Base-by-base conservation (phyloP, 179 eudicot species). In the Gypsophila paniculata region DNA sequence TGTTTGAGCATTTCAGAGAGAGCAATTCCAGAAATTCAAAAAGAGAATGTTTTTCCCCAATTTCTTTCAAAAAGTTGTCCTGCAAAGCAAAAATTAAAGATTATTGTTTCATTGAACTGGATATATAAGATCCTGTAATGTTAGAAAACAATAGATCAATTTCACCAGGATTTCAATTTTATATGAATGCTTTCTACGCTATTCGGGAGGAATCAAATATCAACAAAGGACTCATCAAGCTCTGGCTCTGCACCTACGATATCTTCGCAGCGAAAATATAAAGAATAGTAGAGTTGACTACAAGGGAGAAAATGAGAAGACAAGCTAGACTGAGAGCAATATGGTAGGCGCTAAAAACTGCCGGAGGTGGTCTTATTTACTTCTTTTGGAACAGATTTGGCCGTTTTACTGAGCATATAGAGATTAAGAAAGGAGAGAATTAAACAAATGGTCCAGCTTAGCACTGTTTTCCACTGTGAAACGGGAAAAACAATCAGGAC, bases 1-100 rank as follows among this genome's bases (percentile, higher is more conserved):
- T 90, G 78, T 81, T 79, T 53, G 80, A 73, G 83, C 96, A 92
- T 79, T 86, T 95, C 58, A 68, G 61, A 29, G 83, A 82, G 75
- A 95, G 89, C 81, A 74, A 71, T 68, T 78, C 79, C 76, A 90
- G 48, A 85, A 95, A 95, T 68, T 84, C 88, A 76, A 73, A 83
- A 72, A 78, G 84, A 52, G 85, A 82, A 79, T 83, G 82, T 82
- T 75, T 84, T 59, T 85, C 81, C 54, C 89, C 89, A 65, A 82
- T 75, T 74, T 79, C 82, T 75, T 76, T 81, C 78, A 88, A 72
- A 79, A 84, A 84, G 5, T 73, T 74, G 29, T 85, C 96, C 99
- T 95, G 89, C n/a, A 76, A 51, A 72, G 70, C 61, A 71, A 71
- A 82, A 63, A 18, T 53, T 44, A 25, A 44, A 29, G 39, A 17